Conservation (phyloP, 2,329 filamentous ascomycete genomes). For the Colletotrichum acutatum region DNA sequence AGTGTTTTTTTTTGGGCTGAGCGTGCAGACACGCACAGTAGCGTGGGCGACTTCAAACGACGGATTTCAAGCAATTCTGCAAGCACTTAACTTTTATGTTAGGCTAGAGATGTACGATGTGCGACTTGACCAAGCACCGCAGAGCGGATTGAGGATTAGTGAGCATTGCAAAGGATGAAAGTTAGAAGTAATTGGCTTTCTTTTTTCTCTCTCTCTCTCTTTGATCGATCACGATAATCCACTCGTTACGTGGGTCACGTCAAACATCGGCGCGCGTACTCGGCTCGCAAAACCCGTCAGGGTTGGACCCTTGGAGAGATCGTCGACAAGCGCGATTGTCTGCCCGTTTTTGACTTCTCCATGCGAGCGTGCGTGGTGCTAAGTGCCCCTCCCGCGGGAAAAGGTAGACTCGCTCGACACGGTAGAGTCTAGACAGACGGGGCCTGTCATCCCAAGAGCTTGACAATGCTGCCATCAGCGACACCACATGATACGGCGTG, state of each 20-base stretch:
- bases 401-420: background rate
- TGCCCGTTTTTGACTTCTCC: slow-evolving; percentile 12
- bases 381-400: background rate
- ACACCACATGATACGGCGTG: slow-evolving; percentile 26
- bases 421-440: background rate
- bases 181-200: background rate
- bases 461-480: slow-evolving; percentile 14
- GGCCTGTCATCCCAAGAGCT: slow-evolving; percentile 30
- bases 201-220: background rate
- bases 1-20: background rate
- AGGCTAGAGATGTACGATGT: background rate
- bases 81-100: background rate
- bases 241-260: background rate
- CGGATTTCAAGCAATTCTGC: background rate
- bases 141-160: background rate
- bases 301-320: slow-evolving; percentile 6
- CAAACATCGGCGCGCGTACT: slow-evolving; percentile 2
- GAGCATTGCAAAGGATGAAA: background rate
- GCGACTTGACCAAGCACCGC: background rate
- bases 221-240: background rate
- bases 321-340: background rate
- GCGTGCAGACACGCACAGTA: slow-evolving; percentile 10
- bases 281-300: background rate
- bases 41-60: background rate
- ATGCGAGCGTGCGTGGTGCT: slow-evolving; percentile 10